Base-by-base conservation (phyloP, 495 filamentous ascomycete species). In the Elaphomyces granulatus region DNA sequence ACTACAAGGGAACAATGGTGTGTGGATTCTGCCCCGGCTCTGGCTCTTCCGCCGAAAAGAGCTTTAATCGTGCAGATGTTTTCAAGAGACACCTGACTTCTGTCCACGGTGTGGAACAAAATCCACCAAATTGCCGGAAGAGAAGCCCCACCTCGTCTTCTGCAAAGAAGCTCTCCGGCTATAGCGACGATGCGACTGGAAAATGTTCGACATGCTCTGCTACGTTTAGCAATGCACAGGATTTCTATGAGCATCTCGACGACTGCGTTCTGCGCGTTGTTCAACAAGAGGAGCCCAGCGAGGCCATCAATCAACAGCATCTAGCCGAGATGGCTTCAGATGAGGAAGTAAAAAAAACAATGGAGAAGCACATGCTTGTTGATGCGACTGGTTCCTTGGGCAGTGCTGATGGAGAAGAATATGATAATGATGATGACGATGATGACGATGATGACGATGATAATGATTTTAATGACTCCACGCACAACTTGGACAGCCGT, bases 1-100 rank as follows among this genome's bases (percentile, higher is more conserved):
- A 99, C 48, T 99, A 99, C 70, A 96, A 96, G 59, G 92, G 92
- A 3, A 96, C 87, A 4, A 96, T 99, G 92, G 85, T 96, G 10
- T 99, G 90, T 56, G 87, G 88, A 8, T 96, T 99, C 60, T 99
- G 90, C 45, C 85, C 90, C 2, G 86, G 87, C 2, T 81, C 82
- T 15, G 92, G 92, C 8, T 92, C 87, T 0, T 72, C 87, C 1
- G 83, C 82, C 2, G 90, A 96, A 58, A 99, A 99, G 69, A 92
- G 84, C 41, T 99, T 99, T 65, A 99, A 99, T 64, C 75, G 90
- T 15, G 90, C 92, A 18, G 90, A 99, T 52, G 92, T 99, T 33
- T 99, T 99, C 71, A 99, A 96, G 68, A 76, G 90, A 17, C 90
- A 99, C 56, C 63, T 99, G 43, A 94, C 87, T 18, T 81, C 86